Percentiles rank a stretch among this genome's conserved stretches.
Conservation (phyloP, 306 rosid genomes). For the Trichosanthes truncata region DNA sequence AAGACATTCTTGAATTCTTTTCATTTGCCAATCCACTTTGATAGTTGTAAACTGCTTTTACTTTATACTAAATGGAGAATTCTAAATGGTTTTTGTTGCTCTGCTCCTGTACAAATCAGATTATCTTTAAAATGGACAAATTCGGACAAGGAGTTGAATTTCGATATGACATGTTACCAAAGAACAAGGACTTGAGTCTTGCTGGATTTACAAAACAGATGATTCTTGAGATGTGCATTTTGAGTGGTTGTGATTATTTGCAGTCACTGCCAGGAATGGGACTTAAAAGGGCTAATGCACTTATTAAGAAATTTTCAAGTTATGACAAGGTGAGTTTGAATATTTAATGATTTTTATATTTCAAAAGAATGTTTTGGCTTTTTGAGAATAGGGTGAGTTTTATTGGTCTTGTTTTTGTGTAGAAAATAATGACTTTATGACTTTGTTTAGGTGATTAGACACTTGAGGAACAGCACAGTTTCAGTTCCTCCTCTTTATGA, state of each 20-base stretch:
- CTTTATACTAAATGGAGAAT: not conserved
- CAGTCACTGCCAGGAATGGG: constrained; percentile 97
- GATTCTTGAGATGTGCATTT: constrained; percentile 93
- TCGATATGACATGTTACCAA: constrained; percentile 49
- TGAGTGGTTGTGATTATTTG: constrained; percentile 95
- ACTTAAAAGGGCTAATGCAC: constrained; percentile 84
- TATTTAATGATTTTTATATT: not conserved
- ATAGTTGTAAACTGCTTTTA: not conserved
- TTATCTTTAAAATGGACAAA: constrained; percentile 93
- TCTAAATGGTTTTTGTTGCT: not conserved
- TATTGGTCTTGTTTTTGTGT: constrained; percentile 14
- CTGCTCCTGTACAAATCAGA: constrained; percentile 37
- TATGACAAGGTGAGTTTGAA: constrained; percentile 62
- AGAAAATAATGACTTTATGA: constrained; percentile 9
- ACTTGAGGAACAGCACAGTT: constrained; percentile 61
- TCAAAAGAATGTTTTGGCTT: not conserved
- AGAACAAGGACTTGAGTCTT: constrained; percentile 75
- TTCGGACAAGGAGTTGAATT: constrained; percentile 88
- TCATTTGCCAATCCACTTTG: not conserved
- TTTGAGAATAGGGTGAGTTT: not conserved
- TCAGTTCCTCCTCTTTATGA: constrained; percentile 74
- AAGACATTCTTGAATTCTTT: constrained; percentile 1
- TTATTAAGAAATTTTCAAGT: constrained; percentile 52
- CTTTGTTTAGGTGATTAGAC: constrained; percentile 67
- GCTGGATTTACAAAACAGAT: constrained; percentile 75